These are phyloP conservation scores for Ophiorrhiza pumila DNA, from an alignment of 257 asterid genomes.

Conservation along the genomic window DNA sequence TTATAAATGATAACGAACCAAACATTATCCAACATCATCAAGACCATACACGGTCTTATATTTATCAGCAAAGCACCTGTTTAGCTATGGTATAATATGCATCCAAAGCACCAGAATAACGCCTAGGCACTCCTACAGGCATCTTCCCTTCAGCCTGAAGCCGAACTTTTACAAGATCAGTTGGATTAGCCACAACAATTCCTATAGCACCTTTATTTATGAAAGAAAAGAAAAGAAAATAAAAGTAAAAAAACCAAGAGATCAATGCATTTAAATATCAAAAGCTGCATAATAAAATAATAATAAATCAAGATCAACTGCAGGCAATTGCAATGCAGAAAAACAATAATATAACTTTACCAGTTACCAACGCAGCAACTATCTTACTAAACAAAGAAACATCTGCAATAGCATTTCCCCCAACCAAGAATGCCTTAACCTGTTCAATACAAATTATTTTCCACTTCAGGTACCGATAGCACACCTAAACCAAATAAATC, in stretches of 20 bases:
- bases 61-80: constrained; percentile 51
- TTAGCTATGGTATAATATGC: constrained; percentile 71
- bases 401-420: constrained; percentile 53
- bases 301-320: not conserved
- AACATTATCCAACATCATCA: constrained; percentile 9
- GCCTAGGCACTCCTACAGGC: constrained; percentile 63
- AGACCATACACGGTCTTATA: not conserved
- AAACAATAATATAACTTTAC: constrained; percentile 35
- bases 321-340: not conserved
- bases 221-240: constrained; percentile 3
- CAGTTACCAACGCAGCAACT: constrained; percentile 78
- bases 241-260: not conserved
- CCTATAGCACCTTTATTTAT: constrained; percentile 83
- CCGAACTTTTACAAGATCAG: constrained; percentile 94
- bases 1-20: constrained; percentile 23
- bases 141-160: constrained; percentile 92
- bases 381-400: constrained; percentile 68
- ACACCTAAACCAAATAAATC: not conserved
- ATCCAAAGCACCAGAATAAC: constrained; percentile 78
- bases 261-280: constrained; percentile 8
- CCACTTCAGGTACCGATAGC: not conserved
- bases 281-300: not conserved
- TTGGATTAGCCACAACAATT: constrained; percentile 90
- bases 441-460: constrained; percentile 25
- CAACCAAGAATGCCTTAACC: constrained; percentile 65